Conservation (phyloP, 1,139 yeast species). For the Spathaspora sp. region DNA sequence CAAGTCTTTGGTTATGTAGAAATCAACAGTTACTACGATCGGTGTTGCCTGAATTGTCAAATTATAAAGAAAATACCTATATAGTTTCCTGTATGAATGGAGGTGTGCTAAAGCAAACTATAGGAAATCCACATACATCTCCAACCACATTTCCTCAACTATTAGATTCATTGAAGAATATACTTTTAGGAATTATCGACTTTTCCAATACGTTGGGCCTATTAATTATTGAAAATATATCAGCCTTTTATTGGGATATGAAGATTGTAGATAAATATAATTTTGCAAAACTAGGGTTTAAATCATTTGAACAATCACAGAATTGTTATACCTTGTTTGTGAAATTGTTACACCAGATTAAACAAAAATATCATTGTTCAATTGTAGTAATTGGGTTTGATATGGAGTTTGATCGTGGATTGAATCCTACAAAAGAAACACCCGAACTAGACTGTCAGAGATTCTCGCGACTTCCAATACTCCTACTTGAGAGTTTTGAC, state of each 20-base stretch:
- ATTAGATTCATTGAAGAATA: constrained; percentile 2
- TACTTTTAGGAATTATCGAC: constrained; percentile 6
- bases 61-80: neutral
- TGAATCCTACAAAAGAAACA: constrained; percentile 5
- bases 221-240: constrained; percentile 16
- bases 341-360: constrained; percentile 11
- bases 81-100: constrained; percentile 10
- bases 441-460: constrained; percentile 10
- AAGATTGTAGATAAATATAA: constrained; percentile 17
- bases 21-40: constrained; percentile 3
- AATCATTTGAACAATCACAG: constrained; percentile 8
- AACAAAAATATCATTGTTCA: constrained; percentile 26
- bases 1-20: constrained; percentile 8
- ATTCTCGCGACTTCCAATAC: constrained; percentile 16
- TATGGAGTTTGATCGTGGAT: constrained; percentile 30
- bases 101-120: neutral
- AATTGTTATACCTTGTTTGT: constrained; percentile 19
- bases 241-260: constrained; percentile 36
- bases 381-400: constrained; percentile 37
- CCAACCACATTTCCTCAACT: constrained; percentile 6
- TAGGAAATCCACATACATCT: neutral
- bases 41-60: constrained; percentile 1
- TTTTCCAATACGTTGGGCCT: constrained; percentile 1
- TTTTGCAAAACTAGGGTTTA: constrained; percentile 15
- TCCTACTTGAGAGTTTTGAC: constrained; percentile 17